Base-by-base conservation (phyloP, 768 basidiomycete genomes). In the Inosperma sp. region DNA sequence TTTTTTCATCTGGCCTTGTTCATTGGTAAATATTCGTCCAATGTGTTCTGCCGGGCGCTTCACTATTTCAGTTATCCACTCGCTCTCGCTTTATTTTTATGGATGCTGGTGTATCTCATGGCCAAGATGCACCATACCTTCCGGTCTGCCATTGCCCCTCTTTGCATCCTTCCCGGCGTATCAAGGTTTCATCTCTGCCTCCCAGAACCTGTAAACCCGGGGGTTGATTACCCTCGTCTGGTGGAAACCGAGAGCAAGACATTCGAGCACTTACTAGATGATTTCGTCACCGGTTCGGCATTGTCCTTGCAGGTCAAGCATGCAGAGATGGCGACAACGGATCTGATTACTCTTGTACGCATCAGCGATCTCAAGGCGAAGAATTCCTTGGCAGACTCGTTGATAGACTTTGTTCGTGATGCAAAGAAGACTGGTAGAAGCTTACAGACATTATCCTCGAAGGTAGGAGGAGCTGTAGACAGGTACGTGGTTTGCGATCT, bases 301-400 rank as follows among this genome's bases (percentile, higher is more conserved):
- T 62, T 91, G 30, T 79, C 84, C 4, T 61, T 86, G 36, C 79
- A 86, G 49, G 77, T 91, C 55, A 81, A 87, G 66, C 83, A 82
- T 63, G 82, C 86, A 12, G 83, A 89, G 57, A 82, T 89, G 78
- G 88, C 86, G 12, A 86, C 83, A 1, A 70, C 65, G 19, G 88
- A 91, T 61, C 71, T 91, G 45, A 68, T 78, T 12, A 74, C 79
- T 5, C 71, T 87, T 23, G 82, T 89, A 13, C 74, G 73, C 13
- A 66, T 76, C 52, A 90, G 88, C 62, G 69, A 83, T 13, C 64
- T 91, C 59, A 77, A 70, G 51, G 78, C 79, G 19, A 80, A 71
- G 47, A 83, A 87, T n/a, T 51, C 62, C 17, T 59, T 91, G 8
- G 82, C 78, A 14, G 68, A 76, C 8, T 58, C 70, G 13, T 67